Conservation (phyloP, 192 early-diverging fungal genomes). For the Gonapodya prolifera region DNA sequence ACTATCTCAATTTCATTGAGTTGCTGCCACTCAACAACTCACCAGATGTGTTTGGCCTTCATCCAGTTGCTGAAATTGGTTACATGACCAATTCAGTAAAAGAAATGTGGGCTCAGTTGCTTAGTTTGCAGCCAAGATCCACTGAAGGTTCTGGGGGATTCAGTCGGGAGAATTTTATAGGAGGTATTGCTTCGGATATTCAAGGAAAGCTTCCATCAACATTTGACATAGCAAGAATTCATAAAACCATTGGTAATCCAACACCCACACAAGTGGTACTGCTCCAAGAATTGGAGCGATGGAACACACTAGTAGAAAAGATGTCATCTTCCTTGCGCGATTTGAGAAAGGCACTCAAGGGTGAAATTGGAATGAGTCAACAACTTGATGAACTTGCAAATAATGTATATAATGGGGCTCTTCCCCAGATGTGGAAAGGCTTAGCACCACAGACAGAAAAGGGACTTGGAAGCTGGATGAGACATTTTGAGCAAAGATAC, state of each 20-base stretch:
- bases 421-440: slow-evolving; percentile 37
- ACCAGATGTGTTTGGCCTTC: slow-evolving; percentile 49
- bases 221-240: slow-evolving; percentile 42
- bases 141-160: slow-evolving; percentile 44
- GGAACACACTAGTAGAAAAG: slow-evolving; percentile 44
- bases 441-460: slow-evolving; percentile 50
- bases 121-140: slow-evolving; percentile 42
- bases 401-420: slow-evolving; percentile 37
- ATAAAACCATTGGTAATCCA: slow-evolving; percentile 37
- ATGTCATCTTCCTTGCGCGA: slow-evolving; percentile 38
- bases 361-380: slow-evolving; percentile 49
- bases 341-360: slow-evolving; percentile 38
- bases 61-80: slow-evolving; percentile 51
- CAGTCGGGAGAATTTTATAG: slow-evolving; percentile 48
- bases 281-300: slow-evolving; percentile 45
- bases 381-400: slow-evolving; percentile 46
- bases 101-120: slow-evolving; percentile 49
- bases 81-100: slow-evolving; percentile 47
- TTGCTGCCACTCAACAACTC: slow-evolving; percentile 42
- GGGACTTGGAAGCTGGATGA: slow-evolving; percentile 42
- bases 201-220: slow-evolving; percentile 34
- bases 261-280: slow-evolving; percentile 46
- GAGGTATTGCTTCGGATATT: slow-evolving; percentile 43
- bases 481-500: slow-evolving; percentile 37
- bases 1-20: slow-evolving; percentile 44